Base-by-base conservation (phyloP, 768 basidiomycete species). In the Agaricus sinodeliciosus region DNA sequence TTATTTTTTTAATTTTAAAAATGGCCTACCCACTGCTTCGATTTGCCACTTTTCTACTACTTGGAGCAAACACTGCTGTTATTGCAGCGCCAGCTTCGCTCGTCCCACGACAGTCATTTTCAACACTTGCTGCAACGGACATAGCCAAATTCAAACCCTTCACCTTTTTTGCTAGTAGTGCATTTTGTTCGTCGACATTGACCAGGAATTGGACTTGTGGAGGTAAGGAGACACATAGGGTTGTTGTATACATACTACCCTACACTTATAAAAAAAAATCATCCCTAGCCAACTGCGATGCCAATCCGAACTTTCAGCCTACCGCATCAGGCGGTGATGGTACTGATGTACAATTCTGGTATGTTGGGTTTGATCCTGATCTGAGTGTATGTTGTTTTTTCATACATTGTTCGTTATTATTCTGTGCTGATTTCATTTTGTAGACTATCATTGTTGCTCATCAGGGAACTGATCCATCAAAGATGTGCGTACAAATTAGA, bases 181-280 rank as follows among this genome's bases (percentile, higher is more conserved):
- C 68, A 0, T 78, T 78, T 56, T 83, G 81, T 53, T 37, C 60
- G 6, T 64, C 78, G 15, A 45, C 67, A 1, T 55, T 63, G 27
- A 79, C 77, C 15, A 57, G 70, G 34, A 67, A 70, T 18, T 82
- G 81, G 81, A 58, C 72, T 27, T 82, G 80, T 58, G 81, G 81
- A 63, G 50, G 60, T 65, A 19, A 47, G 3, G 3, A 16, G 19
- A 82, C 80, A 64, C 55, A 64, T 64, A 27, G 6, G 7, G 63
- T 49, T n/a, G 27, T 47, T 15, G 11, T 15, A 28, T 41, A 27
- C 26, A 12, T 22, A 43, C 9, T 2, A 7, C 16, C 16, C 2
- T 22, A 35, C 53, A 15, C 39, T 19, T 46, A n/a, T n/a, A 2
- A 22, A 22, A 22, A 22, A 22, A 22, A 22, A 22, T 22, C 35